Conservation (phyloP, 768 basidiomycete species). For the Pleurotus pulmonarius region DNA sequence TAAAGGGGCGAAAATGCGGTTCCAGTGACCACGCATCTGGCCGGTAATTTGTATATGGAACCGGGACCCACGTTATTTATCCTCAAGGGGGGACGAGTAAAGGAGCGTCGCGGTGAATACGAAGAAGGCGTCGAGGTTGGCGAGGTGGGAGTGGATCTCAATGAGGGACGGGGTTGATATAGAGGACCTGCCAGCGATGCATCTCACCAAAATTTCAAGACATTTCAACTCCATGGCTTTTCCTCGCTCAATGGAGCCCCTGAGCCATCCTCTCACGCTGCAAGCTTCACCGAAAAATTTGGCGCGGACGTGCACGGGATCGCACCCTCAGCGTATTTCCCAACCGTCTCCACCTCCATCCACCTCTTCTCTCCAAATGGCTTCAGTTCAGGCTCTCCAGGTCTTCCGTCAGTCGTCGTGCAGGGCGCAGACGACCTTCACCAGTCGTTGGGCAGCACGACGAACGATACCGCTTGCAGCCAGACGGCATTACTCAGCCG, state of each 20-base stretch:
- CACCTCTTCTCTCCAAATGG: constrained; percentile 34
- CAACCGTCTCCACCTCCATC: constrained; percentile 15
- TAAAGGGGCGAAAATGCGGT: constrained; percentile 6
- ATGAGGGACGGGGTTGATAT: background rate
- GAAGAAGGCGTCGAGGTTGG: constrained; percentile 8
- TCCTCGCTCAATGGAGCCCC: background rate
- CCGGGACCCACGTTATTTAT: constrained; percentile 8
- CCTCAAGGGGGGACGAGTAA: constrained; percentile 6
- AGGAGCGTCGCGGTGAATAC: background rate
- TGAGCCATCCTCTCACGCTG: background rate
- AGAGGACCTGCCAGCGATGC: background rate
- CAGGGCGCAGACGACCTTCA: constrained; percentile 47
- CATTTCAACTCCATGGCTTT: background rate
- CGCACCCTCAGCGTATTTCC: constrained; percentile 10
- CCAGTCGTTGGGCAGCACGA: constrained; percentile 29
- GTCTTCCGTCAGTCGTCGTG: constrained; percentile 52
- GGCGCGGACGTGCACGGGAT: constrained; percentile 8
- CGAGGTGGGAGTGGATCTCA: constrained; percentile 1
- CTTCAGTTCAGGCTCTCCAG: constrained; percentile 45
- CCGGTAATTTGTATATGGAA: constrained; percentile 5
- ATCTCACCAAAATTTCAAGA: background rate
- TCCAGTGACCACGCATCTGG: constrained; percentile 2
- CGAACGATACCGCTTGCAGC: constrained; percentile 21
- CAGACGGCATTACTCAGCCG: constrained; percentile 59
- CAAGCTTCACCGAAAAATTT: constrained; percentile 5